Percentiles rank a stretch among this genome's conserved stretches.
Conservation (phyloP, 768 basidiomycete species). For the Tremella mesenterica region DNA sequence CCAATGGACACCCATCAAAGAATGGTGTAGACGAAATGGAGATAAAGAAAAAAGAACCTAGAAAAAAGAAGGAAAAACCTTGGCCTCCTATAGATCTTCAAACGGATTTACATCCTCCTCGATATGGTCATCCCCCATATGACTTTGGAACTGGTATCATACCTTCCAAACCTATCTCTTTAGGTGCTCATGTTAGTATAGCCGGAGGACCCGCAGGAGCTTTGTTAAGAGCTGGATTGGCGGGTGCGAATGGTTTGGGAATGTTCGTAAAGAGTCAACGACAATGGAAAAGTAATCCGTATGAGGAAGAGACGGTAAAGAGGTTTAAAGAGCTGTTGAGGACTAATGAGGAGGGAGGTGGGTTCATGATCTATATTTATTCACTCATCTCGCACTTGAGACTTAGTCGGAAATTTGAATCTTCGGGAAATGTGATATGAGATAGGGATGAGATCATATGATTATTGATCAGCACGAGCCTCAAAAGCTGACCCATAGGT, state of each 20-base stretch:
- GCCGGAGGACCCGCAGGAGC: conserved; percentile 71
- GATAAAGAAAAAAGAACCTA: conserved; percentile 16
- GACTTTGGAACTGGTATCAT: conserved; percentile 1
- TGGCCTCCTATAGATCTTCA: conserved; percentile 34
- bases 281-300: conserved; percentile 63
- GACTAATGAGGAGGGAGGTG: conserved; percentile 42
- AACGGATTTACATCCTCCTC: conserved; percentile 22
- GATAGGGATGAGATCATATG: no score
- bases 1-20: no score
- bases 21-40: conserved; percentile 4
- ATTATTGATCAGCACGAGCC: no score
- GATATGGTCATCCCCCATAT: conserved; percentile 29
- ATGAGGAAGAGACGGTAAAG: conserved; percentile 52
- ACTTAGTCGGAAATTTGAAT: neutral
- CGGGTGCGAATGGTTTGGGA: conserved; percentile 74
- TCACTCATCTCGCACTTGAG: neutral
- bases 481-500: conserved; percentile 26
- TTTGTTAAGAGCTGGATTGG: conserved; percentile 59
- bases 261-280: conserved; percentile 77
- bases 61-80: conserved; percentile 17
- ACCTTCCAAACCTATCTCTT: conserved; percentile 16
- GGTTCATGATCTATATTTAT: conserved; percentile 5
- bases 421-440: no score
- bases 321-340: conserved; percentile 58
- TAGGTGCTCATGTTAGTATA: conserved; percentile 77